Conservation (phyloP, 78 protist genomes). For the Dictyostelium brefeldianum region DNA sequence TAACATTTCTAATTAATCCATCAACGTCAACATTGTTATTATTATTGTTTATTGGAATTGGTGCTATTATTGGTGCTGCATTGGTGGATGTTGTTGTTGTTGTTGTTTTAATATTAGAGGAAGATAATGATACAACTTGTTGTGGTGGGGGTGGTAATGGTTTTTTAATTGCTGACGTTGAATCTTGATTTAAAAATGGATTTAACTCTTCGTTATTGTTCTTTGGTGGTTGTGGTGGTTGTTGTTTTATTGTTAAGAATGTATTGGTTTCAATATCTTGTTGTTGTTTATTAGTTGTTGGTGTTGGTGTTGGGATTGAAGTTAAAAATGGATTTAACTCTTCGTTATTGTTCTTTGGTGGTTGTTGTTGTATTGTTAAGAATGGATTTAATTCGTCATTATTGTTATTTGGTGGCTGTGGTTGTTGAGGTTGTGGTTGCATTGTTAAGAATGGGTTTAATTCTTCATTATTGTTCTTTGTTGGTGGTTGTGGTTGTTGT, state of each 20-base stretch:
- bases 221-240: slow-evolving; percentile 9
- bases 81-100: neutral
- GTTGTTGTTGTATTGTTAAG: neutral
- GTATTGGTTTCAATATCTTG: neutral
- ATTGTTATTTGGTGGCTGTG: neutral
- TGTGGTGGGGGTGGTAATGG: slow-evolving; percentile 27
- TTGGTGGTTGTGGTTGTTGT: neutral
- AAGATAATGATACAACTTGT: no score
- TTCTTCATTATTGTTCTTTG: neutral
- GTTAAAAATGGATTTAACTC: slow-evolving; percentile 11
- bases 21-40: neutral
- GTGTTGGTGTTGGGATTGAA: neutral
- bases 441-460: slow-evolving; percentile 11
- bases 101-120: neutral
- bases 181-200: neutral
- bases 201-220: slow-evolving; percentile 8
- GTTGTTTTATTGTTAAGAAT: neutral
- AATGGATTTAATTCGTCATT: slow-evolving; percentile 1
- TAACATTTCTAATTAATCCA: neutral
- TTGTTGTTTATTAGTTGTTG: slow-evolving; percentile 10
- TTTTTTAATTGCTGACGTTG: neutral
- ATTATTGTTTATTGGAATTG: neutral
- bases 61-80: neutral
- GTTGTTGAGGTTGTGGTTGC: neutral
- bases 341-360: neutral